Evolutionary conservation across 805 yeast species (phyloP).

Genomic region (Ogataea sp.): DNA sequence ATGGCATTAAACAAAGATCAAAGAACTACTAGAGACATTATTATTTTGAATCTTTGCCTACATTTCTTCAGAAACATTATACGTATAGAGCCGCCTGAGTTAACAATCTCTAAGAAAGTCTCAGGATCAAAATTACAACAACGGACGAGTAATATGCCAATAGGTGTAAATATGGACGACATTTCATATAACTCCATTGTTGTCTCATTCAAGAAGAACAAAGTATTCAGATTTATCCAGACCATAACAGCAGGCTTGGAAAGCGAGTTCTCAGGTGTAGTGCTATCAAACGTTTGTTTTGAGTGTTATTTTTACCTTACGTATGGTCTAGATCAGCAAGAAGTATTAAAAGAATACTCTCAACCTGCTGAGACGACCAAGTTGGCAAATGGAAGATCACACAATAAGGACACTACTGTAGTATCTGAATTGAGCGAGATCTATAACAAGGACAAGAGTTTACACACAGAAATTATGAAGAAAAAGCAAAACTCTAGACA

Average conservation of each 20-base stretch:
- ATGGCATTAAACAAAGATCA: slow-evolving; percentile 42
- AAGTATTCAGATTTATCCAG: slow-evolving; percentile 65
- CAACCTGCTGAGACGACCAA: not conserved
- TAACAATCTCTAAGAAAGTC: slow-evolving; percentile 38
- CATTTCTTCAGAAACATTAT: slow-evolving; percentile 73
- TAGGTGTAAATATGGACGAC: slow-evolving; percentile 54
- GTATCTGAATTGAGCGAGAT: not conserved
- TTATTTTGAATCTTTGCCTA: slow-evolving; percentile 62
- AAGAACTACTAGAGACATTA: slow-evolving; percentile 64
- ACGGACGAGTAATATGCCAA: slow-evolving; percentile 39
- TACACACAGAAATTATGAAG: not conserved
- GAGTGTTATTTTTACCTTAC: slow-evolving; percentile 63
- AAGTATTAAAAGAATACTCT: no score
- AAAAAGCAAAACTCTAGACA: slow-evolving; percentile 49
- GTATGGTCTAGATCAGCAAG: slow-evolving; percentile 43
- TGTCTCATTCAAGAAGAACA: slow-evolving; percentile 51
- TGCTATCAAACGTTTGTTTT: slow-evolving; percentile 53
- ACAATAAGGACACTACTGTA: not conserved
- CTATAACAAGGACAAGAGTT: not conserved
- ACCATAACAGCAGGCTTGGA: slow-evolving; percentile 63
- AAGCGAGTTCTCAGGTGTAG: slow-evolving; percentile 50
- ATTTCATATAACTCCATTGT: slow-evolving; percentile 55
- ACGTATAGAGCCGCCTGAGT: slow-evolving; percentile 63
- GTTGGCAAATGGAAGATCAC: slow-evolving; percentile 5
- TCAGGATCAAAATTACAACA: slow-evolving; percentile 22